Conservation (phyloP, 495 filamentous ascomycete species). For the Echria macrotheca region DNA sequence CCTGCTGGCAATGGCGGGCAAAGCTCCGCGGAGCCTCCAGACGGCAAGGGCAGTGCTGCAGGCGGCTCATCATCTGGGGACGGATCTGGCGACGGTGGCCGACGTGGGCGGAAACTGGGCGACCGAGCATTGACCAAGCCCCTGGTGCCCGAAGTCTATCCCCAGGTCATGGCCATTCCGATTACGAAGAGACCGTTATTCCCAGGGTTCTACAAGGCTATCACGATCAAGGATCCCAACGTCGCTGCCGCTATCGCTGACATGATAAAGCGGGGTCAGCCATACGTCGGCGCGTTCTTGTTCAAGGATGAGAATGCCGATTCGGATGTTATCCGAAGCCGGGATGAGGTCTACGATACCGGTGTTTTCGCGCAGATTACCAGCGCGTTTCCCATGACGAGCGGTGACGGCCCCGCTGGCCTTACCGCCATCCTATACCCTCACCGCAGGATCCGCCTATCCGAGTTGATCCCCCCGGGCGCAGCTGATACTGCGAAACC, state of each 20-base stretch:
- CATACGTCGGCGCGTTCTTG: constrained; percentile 93
- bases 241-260: constrained; percentile 88
- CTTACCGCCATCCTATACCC: constrained; percentile 93
- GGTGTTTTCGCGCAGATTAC: constrained; percentile 98
- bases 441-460: constrained; percentile 88
- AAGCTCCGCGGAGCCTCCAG: constrained; percentile 30
- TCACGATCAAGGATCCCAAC: constrained; percentile 86
- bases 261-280: constrained; percentile 96
- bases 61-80: constrained; percentile 39
- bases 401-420: constrained; percentile 56
- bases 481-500: constrained; percentile 35
- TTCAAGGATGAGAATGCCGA: constrained; percentile 95
- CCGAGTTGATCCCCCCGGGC: constrained; percentile 64
- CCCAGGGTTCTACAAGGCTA: constrained; percentile 97
- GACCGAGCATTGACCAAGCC: constrained; percentile 81
- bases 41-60: constrained; percentile 39
- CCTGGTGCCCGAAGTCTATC: constrained; percentile 87
- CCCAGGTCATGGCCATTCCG: constrained; percentile 98
- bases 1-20: constrained; percentile 23
- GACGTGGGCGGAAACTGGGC: constrained; percentile 55
- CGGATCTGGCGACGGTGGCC: constrained; percentile 43
- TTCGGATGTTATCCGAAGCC: constrained; percentile 80
- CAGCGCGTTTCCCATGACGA: constrained; percentile 73
- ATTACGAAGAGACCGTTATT: constrained; percentile 93
- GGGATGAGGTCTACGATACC: constrained; percentile 86